Base-by-base conservation (phyloP, 164 flowering plant genomes). In the Akebia trifoliata region DNA sequence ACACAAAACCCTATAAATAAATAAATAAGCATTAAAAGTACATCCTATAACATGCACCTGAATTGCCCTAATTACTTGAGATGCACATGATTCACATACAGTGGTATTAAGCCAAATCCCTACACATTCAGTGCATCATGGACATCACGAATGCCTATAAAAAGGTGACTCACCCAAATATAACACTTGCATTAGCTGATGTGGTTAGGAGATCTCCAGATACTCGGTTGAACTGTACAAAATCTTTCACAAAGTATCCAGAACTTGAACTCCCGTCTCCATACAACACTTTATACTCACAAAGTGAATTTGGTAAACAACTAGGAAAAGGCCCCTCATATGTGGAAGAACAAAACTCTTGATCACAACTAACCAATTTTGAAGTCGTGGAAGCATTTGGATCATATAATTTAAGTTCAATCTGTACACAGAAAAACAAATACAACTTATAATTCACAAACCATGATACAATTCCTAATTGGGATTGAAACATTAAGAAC, bases 181-280 rank as follows among this genome's bases (percentile, higher is more conserved):
- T 61, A 31, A 90, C 66, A 59, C 69, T 79, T 18, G 84, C 83
- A 62, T 85, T 86, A 39, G 72, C 62, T 4, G 75, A 5, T 15
- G 65, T 29, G 1, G 95, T 83, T 62, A 74, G 79, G 18, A 62
- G 65, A 66, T 86, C 76, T 69, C 95, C 93, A 45, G 84, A 66
- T 11, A 71, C 90, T 50, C 49, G 72, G 42, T 77, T 56, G 39
- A 81, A 66, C 8, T 70, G 73, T 34, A 87, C 18, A 55, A 29
- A 8, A 74, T 94, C 99, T 66, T 68, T 71, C 20, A 94, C 90
- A 70, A 76, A 94, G 76, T 77, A 83, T 24, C 99, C 99, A 59
- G 76, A 39, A 53, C 90, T 87, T 40, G 87, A 38, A 75, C 99
- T 90, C 57, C 99, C 99, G 72, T 94, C 99, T 50, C 97, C 99